Evolutionary conservation across 352 stramenopile species (phyloP), one percentile per base, ranked within the genome.

Genomic region (Pythium scleroteichum): DNA sequence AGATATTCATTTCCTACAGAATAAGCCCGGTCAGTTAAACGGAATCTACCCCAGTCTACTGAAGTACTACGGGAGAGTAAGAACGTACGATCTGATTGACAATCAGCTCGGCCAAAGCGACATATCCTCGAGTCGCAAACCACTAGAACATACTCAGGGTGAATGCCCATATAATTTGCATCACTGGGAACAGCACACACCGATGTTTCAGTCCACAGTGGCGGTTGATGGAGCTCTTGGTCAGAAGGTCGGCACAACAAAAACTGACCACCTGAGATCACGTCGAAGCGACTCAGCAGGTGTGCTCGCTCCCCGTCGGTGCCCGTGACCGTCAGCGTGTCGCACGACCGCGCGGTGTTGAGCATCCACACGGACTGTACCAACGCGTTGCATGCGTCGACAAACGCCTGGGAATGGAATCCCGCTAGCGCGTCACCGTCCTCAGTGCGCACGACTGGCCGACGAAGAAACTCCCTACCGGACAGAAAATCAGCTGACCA

Each of bases 41-140:
- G 7, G 14, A 14, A 3, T 19, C 38, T 10, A 17, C 19, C 7
- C 39, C 13, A 46, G 35, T 56, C 23, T n/a, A 45, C n/a, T n/a
- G n/a, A n/a, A n/a, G n/a, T n/a, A n/a, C n/a, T n/a, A 35, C 10
- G 10, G 29, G 5, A 35, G 29, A 35, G 5, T 35, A 10, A 10
- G 29, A 35, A 82, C 79, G 35, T 63, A 93, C 84, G 65, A 92
- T 87, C 47, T 90, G 82, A 62, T 92, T 90, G 29, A 84, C 73
- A 29, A 93, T 66, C 4, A 92, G 64, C 10, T 81, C 78, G 39
- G 86, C 69, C 2, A 93, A 42, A 9, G 78, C 78, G 33, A 88
- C 88, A 54, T 88, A 94, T 4, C 79, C 78, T 62, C 73, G 71
- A 14, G 63, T 38, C 16, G 73, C 62, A 12, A 92, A 72, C 85